Percentiles rank a stretch among this genome's conserved stretches.
Evolutionary conservation across 768 basidiomycete genomes (phyloP).

Genomic region (Suillus alpinus): DNA sequence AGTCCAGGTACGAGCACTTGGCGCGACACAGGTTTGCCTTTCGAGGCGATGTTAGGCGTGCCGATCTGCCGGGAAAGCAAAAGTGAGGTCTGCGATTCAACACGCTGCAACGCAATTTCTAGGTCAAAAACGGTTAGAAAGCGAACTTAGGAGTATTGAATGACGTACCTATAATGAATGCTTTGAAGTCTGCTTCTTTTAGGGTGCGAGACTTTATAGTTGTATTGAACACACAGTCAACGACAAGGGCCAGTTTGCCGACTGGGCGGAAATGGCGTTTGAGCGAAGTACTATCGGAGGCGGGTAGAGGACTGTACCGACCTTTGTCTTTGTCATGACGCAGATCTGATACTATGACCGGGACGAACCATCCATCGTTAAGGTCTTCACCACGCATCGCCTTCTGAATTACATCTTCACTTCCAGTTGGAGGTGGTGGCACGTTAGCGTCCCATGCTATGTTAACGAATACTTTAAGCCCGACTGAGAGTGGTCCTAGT

Average conservation of each 20-base stretch:
- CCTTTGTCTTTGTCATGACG: constrained; percentile 70
- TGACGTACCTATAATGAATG: constrained; percentile 63
- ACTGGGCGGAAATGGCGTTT: constrained; percentile 37
- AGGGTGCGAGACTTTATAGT: constrained; percentile 57
- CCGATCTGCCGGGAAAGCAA: constrained; percentile 64
- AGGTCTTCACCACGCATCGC: constrained; percentile 53
- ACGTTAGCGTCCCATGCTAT: constrained; percentile 68
- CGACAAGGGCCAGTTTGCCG: constrained; percentile 65
- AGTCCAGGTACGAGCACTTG: constrained; percentile 52
- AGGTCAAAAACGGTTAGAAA: constrained; percentile 11
- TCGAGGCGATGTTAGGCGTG: constrained; percentile 74
- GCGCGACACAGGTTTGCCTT: constrained; percentile 64
- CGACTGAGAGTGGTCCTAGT: constrained; percentile 20
- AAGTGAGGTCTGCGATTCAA: constrained; percentile 60
- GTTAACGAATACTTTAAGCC: constrained; percentile 71
- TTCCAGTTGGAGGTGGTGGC: constrained; percentile 64
- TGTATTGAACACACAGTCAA: constrained; percentile 68
- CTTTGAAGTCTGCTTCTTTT: constrained; percentile 62
- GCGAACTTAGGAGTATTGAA: neutral
- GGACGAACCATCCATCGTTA: constrained; percentile 59
- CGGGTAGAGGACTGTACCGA: constrained; percentile 25
- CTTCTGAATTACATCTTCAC: constrained; percentile 53
- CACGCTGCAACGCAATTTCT: constrained; percentile 70
- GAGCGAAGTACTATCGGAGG: constrained; percentile 4
- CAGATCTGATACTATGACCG: constrained; percentile 65